Evolutionary conservation across 2,329 filamentous ascomycete species (phyloP).

Genomic region (Clonostachys rhizophaga): DNA sequence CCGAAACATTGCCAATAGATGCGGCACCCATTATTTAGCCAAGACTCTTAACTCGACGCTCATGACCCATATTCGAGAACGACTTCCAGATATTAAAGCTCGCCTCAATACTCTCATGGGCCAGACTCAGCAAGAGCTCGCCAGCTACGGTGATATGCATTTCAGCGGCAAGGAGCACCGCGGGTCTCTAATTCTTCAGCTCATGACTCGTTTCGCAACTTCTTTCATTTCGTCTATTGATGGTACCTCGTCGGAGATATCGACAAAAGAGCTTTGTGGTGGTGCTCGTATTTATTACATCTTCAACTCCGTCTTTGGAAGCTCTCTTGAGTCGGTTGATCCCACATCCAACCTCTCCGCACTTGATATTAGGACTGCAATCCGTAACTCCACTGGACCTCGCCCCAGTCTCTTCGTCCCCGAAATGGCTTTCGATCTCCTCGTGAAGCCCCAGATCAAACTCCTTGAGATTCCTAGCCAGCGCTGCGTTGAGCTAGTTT

Average conservation of each 20-base stretch:
- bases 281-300: constrained; percentile 97
- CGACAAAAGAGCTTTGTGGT: constrained; percentile 94
- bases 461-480: constrained; percentile 91
- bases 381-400: constrained; percentile 95
- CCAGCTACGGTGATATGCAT: constrained; percentile 95
- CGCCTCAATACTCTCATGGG: constrained; percentile 97
- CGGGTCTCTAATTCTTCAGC: constrained; percentile 88
- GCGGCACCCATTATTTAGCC: constrained; percentile 89
- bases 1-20: constrained; percentile 88
- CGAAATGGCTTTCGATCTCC: constrained; percentile 92
- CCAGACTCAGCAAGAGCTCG: constrained; percentile 97
- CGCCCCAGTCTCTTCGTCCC: constrained; percentile 95
- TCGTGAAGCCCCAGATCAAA: constrained; percentile 98
- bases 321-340: constrained; percentile 92
- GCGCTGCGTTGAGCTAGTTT: constrained; percentile 94
- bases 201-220: constrained; percentile 97
- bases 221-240: constrained; percentile 99
- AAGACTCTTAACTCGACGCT: constrained; percentile 93
- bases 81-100: constrained; percentile 95
- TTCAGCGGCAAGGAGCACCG: constrained; percentile 97
- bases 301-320: constrained; percentile 98
- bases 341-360: constrained; percentile 93
- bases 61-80: constrained; percentile 94
- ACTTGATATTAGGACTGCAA: constrained; percentile 92
- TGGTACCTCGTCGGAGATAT: constrained; percentile 97